Evolutionary conservation across 1,139 yeast species (phyloP).

Genomic region (Yamadazyma membranifaciens): DNA sequence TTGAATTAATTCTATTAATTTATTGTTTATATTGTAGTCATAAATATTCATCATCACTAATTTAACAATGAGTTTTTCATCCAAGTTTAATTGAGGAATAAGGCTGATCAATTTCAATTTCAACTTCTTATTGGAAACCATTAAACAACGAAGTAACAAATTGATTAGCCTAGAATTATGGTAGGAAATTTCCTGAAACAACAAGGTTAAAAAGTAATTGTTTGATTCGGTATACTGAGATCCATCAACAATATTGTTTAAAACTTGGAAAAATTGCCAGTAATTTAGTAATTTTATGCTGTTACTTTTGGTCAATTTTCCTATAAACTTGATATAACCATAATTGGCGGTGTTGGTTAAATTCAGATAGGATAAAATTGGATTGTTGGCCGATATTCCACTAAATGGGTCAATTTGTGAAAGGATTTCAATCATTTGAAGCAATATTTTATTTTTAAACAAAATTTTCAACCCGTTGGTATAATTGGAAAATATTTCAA

Average conservation of each 20-base stretch:
- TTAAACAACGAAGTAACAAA: constrained; percentile 62
- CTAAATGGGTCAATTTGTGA: constrained; percentile 83
- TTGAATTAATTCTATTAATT: background rate
- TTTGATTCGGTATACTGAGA: constrained; percentile 24
- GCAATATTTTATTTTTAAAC: constrained; percentile 70
- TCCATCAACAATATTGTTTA: constrained; percentile 68
- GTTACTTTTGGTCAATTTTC: constrained; percentile 60
- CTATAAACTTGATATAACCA: constrained; percentile 80
- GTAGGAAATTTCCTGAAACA: constrained; percentile 64
- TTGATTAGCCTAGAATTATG: constrained; percentile 64
- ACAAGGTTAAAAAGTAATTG: constrained; percentile 56
- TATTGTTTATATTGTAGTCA: background rate
- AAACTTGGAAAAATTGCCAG: constrained; percentile 82
- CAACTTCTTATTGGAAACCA: constrained; percentile 52
- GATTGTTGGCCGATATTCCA: constrained; percentile 71
- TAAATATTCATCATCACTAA: constrained; percentile 60
- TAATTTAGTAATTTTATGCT: constrained; percentile 72
- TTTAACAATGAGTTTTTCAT: constrained; percentile 41
- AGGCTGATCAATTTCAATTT: constrained; percentile 10
- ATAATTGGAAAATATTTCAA: constrained; percentile 58
- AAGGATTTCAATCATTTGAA: constrained; percentile 84
- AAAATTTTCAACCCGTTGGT: constrained; percentile 71
- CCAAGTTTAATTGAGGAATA: constrained; percentile 23
- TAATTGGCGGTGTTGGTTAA: constrained; percentile 63
- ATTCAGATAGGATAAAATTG: constrained; percentile 63